Evolutionary conservation across 1,284 basidiomycete species (phyloP).

Genomic region (Sanghuangporus baumii): DNA sequence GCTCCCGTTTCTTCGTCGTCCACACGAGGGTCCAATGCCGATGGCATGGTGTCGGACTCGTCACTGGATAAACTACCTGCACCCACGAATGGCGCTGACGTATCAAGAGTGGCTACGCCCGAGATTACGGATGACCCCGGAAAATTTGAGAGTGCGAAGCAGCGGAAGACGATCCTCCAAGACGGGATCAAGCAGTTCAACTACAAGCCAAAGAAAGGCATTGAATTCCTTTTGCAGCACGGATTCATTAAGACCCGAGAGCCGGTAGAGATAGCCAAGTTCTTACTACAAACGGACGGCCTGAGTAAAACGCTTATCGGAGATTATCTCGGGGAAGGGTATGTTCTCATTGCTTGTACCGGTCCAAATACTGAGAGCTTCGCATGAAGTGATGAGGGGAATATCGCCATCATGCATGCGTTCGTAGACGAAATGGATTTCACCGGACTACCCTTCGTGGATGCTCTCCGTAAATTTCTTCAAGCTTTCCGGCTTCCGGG

Average conservation of each 20-base stretch:
- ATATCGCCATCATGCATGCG: slow-evolving; percentile 92
- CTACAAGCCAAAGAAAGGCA: slow-evolving; percentile 93
- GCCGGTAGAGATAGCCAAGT: slow-evolving; percentile 81
- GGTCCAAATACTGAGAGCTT: slow-evolving; percentile 18
- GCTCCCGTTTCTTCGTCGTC: slow-evolving; percentile 38
- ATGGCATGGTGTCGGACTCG: slow-evolving; percentile 48
- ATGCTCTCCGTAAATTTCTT: slow-evolving; percentile 82
- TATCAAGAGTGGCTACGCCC: slow-evolving; percentile 62
- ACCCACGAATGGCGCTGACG: slow-evolving; percentile 42
- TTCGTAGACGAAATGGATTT: slow-evolving; percentile 93
- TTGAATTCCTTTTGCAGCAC: slow-evolving; percentile 84
- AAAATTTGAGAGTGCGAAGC: slow-evolving; percentile 93
- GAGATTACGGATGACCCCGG: slow-evolving; percentile 84
- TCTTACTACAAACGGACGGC: slow-evolving; percentile 88
- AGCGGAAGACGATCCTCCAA: slow-evolving; percentile 91
- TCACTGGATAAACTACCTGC: slow-evolving; percentile 46
- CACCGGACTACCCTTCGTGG: slow-evolving; percentile 73
- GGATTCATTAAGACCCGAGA: slow-evolving; percentile 80
- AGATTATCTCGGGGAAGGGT: slow-evolving; percentile 97
- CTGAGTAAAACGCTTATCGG: slow-evolving; percentile 95
- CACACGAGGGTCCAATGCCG: slow-evolving; percentile 46
- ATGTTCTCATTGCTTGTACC: slow-evolving; percentile 10
- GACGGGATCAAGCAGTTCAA: slow-evolving; percentile 99
- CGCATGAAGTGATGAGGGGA: slow-evolving; percentile 66
- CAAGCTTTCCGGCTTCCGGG: slow-evolving; percentile 95